Base-by-base conservation (phyloP, 352 stramenopile species). In the Phytophthora meadii region DNA sequence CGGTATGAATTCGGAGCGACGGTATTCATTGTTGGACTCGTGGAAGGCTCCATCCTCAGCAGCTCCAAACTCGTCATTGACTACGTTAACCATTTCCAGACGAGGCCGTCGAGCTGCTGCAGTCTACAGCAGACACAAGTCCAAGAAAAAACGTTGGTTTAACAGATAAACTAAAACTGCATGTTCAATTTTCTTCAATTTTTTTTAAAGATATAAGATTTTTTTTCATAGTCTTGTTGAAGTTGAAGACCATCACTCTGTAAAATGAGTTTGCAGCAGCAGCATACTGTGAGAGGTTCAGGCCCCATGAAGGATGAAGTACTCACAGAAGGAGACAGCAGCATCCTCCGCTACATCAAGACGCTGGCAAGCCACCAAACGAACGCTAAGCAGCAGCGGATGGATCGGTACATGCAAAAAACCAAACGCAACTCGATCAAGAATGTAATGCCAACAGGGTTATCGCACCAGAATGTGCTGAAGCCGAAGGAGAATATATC, bases 21-120 rank as follows among this genome's bases (percentile, higher is more conserved):
- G 85, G 2, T 89, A 87, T 56, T 93, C 85, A 8, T 47, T 93
- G 51, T 64, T 92, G 36, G 85, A 92, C 46, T 87, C 82, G 9
- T 94, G 85, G 85, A 88, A 88, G 34, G 54, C 70, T 1, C 83
- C 85, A 47, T 77, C 64, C 5, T 89, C 81, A 19, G 70, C 68
- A 7, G 74, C 78, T 36, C 81, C 75, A 28, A 92, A 82, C 61
- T 79, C 83, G 22, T 80, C 84, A 45, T 80, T 94, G 22, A 89
- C 81, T 19, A 82, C 71, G 25, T 72, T 94, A 55, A 94, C 85
- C 1, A 92, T 92, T 41, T 91, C 85, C 0, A 55, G 79, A 27
- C 83, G 83, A 40, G 83, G 83, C 5, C 78, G 85, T 3, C 81
- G 85, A 49, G 81, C 80, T 42, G 76, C 83, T 10, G 79, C 76